Evolutionary conservation across 306 rosid genomes (phyloP).

Genomic region (Casuarina equisetifolia): DNA sequence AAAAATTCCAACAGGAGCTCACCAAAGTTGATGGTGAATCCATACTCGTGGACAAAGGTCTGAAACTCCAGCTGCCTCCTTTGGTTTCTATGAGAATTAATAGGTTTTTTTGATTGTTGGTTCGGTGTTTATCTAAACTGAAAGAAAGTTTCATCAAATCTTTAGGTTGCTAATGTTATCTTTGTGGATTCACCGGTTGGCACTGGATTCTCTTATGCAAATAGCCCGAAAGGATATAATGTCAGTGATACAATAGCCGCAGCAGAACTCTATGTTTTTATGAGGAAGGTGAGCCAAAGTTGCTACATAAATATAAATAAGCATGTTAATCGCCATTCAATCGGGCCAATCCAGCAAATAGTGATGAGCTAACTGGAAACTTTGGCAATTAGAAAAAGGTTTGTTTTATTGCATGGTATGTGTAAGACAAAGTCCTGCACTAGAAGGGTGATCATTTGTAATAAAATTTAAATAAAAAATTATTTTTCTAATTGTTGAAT

Average conservation of each 20-base stretch:
- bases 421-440: too few relatives aligned
- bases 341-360: background rate
- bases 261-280: slow-evolving; percentile 9
- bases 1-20: slow-evolving; percentile 6
- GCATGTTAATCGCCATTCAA: background rate
- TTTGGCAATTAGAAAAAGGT: too few relatives aligned
- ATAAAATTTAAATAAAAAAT: too few relatives aligned
- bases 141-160: background rate
- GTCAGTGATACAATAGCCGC: slow-evolving; percentile 7
- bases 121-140: background rate
- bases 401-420: too few relatives aligned
- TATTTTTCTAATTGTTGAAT: too few relatives aligned
- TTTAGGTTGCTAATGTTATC: slow-evolving; percentile 28
- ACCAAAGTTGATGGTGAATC: slow-evolving; percentile 25
- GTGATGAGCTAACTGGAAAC: too few relatives aligned
- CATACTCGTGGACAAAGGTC: slow-evolving; percentile 30
- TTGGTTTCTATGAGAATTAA: background rate
- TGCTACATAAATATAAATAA: background rate
- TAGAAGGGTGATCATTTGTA: too few relatives aligned
- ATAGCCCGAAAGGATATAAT: slow-evolving; percentile 3
- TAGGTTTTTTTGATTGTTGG: background rate
- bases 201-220: slow-evolving; percentile 35
- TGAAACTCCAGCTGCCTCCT: background rate
- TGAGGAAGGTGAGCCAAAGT: slow-evolving; percentile 9
- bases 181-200: slow-evolving; percentile 35